Evolutionary conservation across 106 monocot genomes (phyloP).

Genomic region (Amphibolis antarctica): DNA sequence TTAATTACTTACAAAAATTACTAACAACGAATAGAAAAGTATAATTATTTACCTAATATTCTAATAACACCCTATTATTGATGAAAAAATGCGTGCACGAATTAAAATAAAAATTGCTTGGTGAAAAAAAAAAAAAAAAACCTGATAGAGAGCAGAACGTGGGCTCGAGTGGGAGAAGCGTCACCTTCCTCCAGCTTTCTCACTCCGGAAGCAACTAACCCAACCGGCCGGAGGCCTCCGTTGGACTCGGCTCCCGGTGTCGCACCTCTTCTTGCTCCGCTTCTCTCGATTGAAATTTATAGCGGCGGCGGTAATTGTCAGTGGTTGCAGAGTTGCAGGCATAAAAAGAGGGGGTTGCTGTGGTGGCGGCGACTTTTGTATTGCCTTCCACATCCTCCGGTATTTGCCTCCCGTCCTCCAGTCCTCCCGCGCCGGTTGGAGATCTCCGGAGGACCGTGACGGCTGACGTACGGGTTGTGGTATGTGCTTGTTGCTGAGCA

Average conservation of each 20-base stretch:
- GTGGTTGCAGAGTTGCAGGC: background rate
- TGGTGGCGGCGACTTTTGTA: background rate
- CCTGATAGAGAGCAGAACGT: too few relatives aligned
- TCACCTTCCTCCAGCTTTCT: too few relatives aligned
- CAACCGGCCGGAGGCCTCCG: too few relatives aligned
- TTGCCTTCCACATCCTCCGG: background rate
- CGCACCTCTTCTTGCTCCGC: background rate
- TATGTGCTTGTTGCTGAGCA: background rate
- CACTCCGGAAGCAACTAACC: too few relatives aligned
- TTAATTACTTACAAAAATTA: too few relatives aligned
- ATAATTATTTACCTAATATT: too few relatives aligned
- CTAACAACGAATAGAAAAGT: too few relatives aligned
- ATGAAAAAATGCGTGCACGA: too few relatives aligned
- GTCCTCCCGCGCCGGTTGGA: background rate
- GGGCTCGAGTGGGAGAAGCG: too few relatives aligned
- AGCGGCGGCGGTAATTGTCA: background rate
- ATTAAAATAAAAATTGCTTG: too few relatives aligned
- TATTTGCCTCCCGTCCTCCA: background rate
- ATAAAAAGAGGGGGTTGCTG: background rate
- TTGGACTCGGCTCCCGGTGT: background rate
- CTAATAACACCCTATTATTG: too few relatives aligned
- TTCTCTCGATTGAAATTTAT: constrained; percentile 8
- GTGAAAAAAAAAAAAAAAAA: too few relatives aligned
- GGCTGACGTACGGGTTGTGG: background rate
- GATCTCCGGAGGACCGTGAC: background rate